Conservation (phyloP, 257 asterid genomes). For the Dorcoceras hygrometricum region DNA sequence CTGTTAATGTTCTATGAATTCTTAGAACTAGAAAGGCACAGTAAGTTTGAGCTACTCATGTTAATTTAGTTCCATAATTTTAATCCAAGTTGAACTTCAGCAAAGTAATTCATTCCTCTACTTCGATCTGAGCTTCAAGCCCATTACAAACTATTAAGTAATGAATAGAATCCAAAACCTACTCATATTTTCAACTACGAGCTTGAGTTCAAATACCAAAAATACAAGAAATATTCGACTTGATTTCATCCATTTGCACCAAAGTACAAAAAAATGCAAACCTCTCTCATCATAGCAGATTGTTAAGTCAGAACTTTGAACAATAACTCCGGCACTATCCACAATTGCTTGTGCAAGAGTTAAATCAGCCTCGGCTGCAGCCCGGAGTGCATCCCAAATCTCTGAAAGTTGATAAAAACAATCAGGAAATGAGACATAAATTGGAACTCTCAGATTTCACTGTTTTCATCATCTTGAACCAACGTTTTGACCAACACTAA, state of each 20-base stretch:
- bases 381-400: conserved; percentile 96
- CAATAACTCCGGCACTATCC: conserved; percentile 77
- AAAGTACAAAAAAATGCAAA: conserved; percentile 13
- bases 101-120: background rate
- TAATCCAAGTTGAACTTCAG: background rate
- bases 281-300: conserved; percentile 89
- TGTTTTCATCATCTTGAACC: background rate
- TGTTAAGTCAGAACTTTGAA: conserved; percentile 75
- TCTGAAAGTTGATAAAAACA: conserved; percentile 34
- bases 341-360: conserved; percentile 74
- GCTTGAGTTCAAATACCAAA: background rate
- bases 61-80: background rate
- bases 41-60: background rate
- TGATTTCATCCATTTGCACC: background rate
- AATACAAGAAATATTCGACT: background rate
- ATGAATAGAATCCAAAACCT: background rate
- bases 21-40: background rate
- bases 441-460: background rate
- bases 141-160: no score
- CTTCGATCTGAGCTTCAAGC: background rate
- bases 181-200: background rate
- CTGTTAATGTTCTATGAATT: background rate
- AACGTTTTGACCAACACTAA: background rate
- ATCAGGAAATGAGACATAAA: background rate
- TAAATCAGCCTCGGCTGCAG: conserved; percentile 82